Evolutionary conservation across 1,284 basidiomycete species (phyloP), one percentile per base, ranked within the genome.

Genomic region (Entoloma clypeatum): DNA sequence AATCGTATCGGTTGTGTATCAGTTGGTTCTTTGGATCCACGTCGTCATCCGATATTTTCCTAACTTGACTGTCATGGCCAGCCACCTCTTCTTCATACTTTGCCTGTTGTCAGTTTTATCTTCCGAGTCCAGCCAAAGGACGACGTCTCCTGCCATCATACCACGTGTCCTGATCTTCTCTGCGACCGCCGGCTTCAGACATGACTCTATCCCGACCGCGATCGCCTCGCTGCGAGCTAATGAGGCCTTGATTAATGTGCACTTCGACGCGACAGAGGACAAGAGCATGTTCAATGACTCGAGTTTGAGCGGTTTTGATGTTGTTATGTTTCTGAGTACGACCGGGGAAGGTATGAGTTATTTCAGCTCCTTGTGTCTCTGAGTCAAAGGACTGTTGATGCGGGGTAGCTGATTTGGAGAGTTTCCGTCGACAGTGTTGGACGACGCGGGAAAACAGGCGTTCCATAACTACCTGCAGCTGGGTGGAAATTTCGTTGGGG

Each of bases 171-270:
- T 79, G n/a, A 70, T 81, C 21, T 80, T 75, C 51, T 74, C 76
- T 4, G 72, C 73, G 5, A 79, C 76, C 0, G 52, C 57, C 26
- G 68, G 66, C 11, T 81, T 72, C 53, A 67, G 83, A 37, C 87
- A 91, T 60, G 86, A 87, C 53, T 86, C 82, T 2, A 90, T 91
- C 44, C 85, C 86, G 0, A 79, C 76, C 2, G 78, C 79, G 1
- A 69, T 89, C 33, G 49, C 62, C 28, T 59, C 59, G 4, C 49
- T 73, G 31, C 60, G 62, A 42, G 50, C 52, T 2, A 58, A 57
- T 11, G 55, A 55, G 7, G 59, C 67, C 17, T 49, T 62, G 0
- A 64, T 74, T 4, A 71, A 75, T 29, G 69, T 83, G 19, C 53
- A 66, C 11, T 86, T 90, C 49, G 74, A 76, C 36, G 67, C 79